phyloP scores from a whole-genome alignment of 2,329 filamentous ascomycete species.

The Ophiostoma ips region DNA sequence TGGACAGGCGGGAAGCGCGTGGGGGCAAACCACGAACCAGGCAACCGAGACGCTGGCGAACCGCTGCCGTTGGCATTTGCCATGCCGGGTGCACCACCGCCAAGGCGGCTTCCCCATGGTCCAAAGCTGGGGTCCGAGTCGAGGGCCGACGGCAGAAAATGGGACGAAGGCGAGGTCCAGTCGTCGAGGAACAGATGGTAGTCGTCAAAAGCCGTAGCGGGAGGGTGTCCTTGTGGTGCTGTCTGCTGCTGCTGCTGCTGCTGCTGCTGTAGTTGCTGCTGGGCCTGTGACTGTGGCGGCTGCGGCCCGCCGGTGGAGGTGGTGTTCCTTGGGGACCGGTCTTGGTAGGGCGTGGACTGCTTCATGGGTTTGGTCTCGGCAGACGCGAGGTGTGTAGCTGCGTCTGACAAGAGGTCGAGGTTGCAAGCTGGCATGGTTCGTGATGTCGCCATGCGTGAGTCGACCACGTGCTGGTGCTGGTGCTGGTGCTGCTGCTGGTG shows the following conservation, averaged over 20 bases:
- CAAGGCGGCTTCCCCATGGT: slow-evolving; percentile 33
- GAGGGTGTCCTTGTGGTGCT: slow-evolving; percentile 23
- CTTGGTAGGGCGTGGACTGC: slow-evolving; percentile 31
- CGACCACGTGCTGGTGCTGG: slow-evolving; percentile 22
- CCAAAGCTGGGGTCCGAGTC: slow-evolving; percentile 39
- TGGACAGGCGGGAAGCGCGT: slow-evolving; percentile 39
- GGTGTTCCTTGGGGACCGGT: slow-evolving; percentile 24
- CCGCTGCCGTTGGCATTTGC: not conserved
- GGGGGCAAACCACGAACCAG: slow-evolving; percentile 36
- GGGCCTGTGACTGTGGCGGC: not conserved
- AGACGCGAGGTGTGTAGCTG: slow-evolving; percentile 37
- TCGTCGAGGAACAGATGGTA: slow-evolving; percentile 48
- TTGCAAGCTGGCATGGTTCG: slow-evolving; percentile 36
- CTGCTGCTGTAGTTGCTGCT: slow-evolving; percentile 17
- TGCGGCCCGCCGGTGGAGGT: not conserved
- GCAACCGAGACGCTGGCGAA: slow-evolving; percentile 28
- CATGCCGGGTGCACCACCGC: slow-evolving; percentile 20
- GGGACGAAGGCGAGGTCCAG: slow-evolving; percentile 33
- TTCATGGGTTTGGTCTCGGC: slow-evolving; percentile 39
- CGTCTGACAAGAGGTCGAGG: slow-evolving; percentile 44
- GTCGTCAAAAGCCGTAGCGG: slow-evolving; percentile 34
- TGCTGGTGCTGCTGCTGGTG: not conserved
- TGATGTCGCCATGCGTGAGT: slow-evolving; percentile 26
- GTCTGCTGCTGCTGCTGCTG: slow-evolving; percentile 25
- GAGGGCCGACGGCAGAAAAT: slow-evolving; percentile 41